A percentile compares a stretch with the other conserved stretches of the same genome.
These are phyloP conservation scores for Tolypocladium cylindrosporum DNA, from an alignment of 2,329 filamentous ascomycete species.

Conservation along the genomic window DNA sequence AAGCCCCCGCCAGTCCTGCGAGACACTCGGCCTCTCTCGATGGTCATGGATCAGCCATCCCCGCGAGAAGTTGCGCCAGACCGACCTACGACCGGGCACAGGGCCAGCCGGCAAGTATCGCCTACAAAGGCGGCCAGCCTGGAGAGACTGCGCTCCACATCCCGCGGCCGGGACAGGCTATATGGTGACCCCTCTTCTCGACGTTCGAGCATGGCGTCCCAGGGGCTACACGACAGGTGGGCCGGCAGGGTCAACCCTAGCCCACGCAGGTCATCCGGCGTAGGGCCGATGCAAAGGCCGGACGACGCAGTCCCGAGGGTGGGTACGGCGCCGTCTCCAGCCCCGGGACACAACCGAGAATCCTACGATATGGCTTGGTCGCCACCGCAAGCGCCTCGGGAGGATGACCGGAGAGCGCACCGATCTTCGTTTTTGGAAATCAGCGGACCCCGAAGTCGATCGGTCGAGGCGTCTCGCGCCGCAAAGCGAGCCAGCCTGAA, in stretches of 20 bases:
- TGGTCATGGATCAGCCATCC: slow-evolving; percentile 44
- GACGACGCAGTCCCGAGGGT: slow-evolving; percentile 6
- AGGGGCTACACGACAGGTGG: slow-evolving; percentile 8
- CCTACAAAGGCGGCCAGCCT: slow-evolving; percentile 1
- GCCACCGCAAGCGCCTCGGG: background rate
- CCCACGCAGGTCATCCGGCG: slow-evolving; percentile 11
- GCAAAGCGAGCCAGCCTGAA: slow-evolving; percentile 18
- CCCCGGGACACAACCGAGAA: background rate
- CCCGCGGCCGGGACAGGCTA: background rate
- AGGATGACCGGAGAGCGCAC: background rate
- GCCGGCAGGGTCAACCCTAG: slow-evolving; percentile 14
- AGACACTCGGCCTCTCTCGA: slow-evolving; percentile 41
- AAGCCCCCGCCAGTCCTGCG: slow-evolving; percentile 36
- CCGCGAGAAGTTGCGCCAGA: slow-evolving; percentile 20
- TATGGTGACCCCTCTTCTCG: slow-evolving; percentile 6
- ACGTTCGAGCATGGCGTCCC: slow-evolving; percentile 10
- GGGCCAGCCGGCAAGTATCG: slow-evolving; percentile 1
- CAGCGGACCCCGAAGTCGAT: slow-evolving; percentile 1
- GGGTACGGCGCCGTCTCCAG: background rate
- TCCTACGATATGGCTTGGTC: background rate
- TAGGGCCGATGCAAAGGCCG: slow-evolving; percentile 18
- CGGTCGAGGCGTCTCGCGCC: slow-evolving; percentile 7
- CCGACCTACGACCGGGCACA: slow-evolving; percentile 17
- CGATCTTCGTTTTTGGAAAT: slow-evolving; percentile 4
- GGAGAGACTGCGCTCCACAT: background rate